Conservation (phyloP, 225 moss, liverwort and hornwort species). For the Straminergon stramineum region DNA sequence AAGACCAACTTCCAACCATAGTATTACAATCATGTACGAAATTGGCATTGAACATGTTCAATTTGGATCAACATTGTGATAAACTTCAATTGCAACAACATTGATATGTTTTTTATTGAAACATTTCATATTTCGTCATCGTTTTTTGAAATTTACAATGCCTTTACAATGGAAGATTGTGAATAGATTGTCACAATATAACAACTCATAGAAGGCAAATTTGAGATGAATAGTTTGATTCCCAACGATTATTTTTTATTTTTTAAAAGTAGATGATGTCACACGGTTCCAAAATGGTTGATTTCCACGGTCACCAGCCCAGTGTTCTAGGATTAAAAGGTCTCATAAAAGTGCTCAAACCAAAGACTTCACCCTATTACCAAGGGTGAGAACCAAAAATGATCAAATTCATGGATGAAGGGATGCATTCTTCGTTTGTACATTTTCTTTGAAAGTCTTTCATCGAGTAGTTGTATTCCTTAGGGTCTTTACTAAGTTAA, state of each 20-base stretch:
- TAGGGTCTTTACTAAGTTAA: neutral
- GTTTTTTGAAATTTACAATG: neutral
- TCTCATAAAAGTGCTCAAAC: neutral
- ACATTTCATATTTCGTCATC: neutral
- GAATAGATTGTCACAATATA: neutral
- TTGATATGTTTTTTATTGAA: neutral
- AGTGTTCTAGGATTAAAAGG: no score
- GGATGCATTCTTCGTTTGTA: neutral
- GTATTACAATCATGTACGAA: neutral
- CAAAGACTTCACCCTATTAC: neutral
- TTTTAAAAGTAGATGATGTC: no score
- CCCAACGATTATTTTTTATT: no score
- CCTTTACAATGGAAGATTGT: neutral
- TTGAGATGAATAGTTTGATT: no score
- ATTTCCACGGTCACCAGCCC: no score
- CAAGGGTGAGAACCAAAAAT: neutral
- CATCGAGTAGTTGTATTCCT: rapidly evolving
- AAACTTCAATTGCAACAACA: neutral
- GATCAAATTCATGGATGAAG: neutral
- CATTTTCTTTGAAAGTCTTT: neutral
- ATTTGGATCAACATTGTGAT: neutral
- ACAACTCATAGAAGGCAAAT: neutral
- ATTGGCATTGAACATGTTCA: neutral
- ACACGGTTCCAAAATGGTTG: no score
- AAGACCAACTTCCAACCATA: neutral